phyloP scores from a whole-genome alignment of 352 stramenopile genomes.

The Phytopythium mirpurense region DNA sequence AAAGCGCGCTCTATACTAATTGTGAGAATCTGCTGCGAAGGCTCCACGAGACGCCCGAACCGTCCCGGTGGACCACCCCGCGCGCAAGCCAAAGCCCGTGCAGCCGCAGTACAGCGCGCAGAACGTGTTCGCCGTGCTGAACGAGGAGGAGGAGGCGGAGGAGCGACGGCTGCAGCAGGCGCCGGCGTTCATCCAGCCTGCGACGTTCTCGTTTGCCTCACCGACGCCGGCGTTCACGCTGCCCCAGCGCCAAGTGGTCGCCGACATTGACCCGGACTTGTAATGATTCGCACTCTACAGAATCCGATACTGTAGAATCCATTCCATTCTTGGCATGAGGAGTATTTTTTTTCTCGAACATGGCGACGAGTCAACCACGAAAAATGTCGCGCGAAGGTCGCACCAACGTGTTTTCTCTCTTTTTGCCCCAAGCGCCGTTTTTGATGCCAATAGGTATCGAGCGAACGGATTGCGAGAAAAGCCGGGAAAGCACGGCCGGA shows the following conservation, averaged over 20 bases:
- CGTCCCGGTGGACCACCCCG: conserved; percentile 16
- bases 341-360: too few species aligned
- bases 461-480: conserved; percentile 3
- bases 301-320: neutral
- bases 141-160: conserved; percentile 46
- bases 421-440: conserved; percentile 9
- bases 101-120: conserved; percentile 26
- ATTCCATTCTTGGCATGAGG: too few species aligned
- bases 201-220: conserved; percentile 56
- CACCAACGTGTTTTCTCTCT: conserved; percentile 6
- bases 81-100: conserved; percentile 20
- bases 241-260: conserved; percentile 14
- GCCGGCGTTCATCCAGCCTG: conserved; percentile 50
- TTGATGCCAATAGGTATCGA: neutral
- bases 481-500: neutral
- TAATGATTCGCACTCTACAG: conserved; percentile 18
- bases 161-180: conserved; percentile 10
- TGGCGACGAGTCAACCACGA: too few species aligned
- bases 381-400: conserved; percentile 16
- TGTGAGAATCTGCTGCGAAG: conserved; percentile 1
- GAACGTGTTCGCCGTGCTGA: conserved; percentile 65
- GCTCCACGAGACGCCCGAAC: conserved; percentile 32
- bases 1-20: neutral
- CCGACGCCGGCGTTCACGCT: conserved; percentile 17
- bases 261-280: conserved; percentile 60